Evolutionary conservation across 148 eudicot genomes (phyloP), one percentile per base, ranked within the genome.

Genomic region (Fagopyrum tataricum): DNA sequence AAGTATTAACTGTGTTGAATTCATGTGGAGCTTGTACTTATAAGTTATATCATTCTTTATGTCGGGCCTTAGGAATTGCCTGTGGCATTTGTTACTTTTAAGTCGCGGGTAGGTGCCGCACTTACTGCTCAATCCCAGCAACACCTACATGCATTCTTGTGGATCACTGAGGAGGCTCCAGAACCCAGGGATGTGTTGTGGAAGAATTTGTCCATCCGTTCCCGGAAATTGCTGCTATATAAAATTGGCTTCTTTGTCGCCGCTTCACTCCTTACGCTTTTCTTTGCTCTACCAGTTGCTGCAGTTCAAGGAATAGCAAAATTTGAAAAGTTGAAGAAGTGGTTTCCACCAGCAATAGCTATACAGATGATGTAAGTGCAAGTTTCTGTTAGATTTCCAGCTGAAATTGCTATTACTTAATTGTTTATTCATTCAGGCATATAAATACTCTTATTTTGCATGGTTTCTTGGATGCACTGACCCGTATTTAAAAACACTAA

Each of bases 291-390:
- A 20, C 98, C 98, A 20, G 98, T 93, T 7, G 82, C 96, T 59
- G 96, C 92, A 39, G 91, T 93, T 79, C 98, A 93, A 76, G 98
- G 98, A 72, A 85, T 93, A 23, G 97, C 97, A 24, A 89, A 93
- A 75, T 93, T 79, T 79, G 96, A 93, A 75, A 89, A 77, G 74
- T 56, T 93, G 69, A 87, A 73, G 83, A 86, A 89, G 79, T 93
- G 98, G 98, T 93, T 93, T 78, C 98, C 98, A 76, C 96, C 98
- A 51, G 98, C 90, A 18, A 87, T 82, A 86, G 98, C 97, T 37
- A 55, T 93, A 68, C 82, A 86, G 47, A 80, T 89, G 76, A 93
- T 93, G 98, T 93, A 79, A 85, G 89, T 64, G 44, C 18, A 64
- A 64, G 40, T 11, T 61, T 4, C 13, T 17, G 58, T n/a, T 17